These are phyloP conservation scores for Tubosaeta brunneosetosa DNA, from an alignment of 768 basidiomycete genomes.

Conservation along the genomic window DNA sequence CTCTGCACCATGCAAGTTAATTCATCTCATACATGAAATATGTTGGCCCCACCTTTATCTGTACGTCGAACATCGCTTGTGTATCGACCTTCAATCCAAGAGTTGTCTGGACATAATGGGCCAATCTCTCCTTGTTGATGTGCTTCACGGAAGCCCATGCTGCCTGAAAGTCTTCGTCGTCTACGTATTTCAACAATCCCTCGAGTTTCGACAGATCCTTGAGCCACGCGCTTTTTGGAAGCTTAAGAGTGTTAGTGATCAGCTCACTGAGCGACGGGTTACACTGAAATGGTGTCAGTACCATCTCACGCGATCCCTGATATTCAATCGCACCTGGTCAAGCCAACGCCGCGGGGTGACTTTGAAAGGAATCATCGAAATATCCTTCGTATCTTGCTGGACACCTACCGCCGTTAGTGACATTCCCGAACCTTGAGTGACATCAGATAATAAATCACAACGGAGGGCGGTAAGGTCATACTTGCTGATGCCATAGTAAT, in stretches of 20 bases:
- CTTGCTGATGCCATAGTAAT: conserved; percentile 86
- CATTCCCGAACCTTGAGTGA: conserved; percentile 63
- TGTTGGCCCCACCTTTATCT: conserved; percentile 58
- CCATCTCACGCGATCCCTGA: not conserved
- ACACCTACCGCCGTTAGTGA: conserved; percentile 84
- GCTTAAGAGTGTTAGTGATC: conserved; percentile 75
- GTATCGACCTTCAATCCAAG: conserved; percentile 71
- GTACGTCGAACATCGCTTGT: conserved; percentile 84
- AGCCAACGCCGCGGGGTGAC: conserved; percentile 94
- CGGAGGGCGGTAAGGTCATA: conserved; percentile 10
- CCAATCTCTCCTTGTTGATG: conserved; percentile 86
- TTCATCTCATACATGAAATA: not conserved
- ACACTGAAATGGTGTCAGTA: conserved; percentile 43
- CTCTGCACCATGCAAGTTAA: conserved; percentile 43
- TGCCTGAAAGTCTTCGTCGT: conserved; percentile 69
- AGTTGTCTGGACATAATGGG: conserved; percentile 65
- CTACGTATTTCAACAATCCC: conserved; percentile 65
- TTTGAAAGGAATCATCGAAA: conserved; percentile 19
- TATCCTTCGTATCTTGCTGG: not conserved
- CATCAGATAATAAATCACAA: conserved; percentile 12
- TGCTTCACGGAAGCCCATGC: conserved; percentile 85
- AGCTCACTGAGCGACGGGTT: conserved; percentile 85
- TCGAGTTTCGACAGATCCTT: conserved; percentile 78
- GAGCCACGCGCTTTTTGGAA: conserved; percentile 77
- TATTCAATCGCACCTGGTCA: conserved; percentile 49